These are phyloP conservation scores for Paraphaeosphaeria minitans DNA, from an alignment of 2,329 filamentous ascomycete species.

Conservation along the genomic window DNA sequence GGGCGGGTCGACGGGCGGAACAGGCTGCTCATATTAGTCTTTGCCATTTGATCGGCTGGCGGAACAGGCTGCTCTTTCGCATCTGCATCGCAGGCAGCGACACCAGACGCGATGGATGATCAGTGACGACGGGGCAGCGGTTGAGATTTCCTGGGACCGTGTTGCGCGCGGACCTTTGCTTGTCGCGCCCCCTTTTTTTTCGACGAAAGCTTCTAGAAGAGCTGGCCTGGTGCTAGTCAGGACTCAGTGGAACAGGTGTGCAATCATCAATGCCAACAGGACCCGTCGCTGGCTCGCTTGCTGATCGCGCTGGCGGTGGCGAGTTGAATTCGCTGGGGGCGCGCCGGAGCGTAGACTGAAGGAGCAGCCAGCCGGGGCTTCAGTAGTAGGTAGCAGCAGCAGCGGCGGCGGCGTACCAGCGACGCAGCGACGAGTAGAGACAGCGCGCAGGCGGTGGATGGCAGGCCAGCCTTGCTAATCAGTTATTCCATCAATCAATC, in stretches of 20 bases:
- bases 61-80: too few relatives aligned
- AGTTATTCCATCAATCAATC: too few relatives aligned
- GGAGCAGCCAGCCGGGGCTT: background rate
- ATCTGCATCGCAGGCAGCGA: conserved; percentile 8
- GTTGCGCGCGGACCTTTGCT: conserved; percentile 22
- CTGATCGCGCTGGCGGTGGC: conserved; percentile 2
- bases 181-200: conserved; percentile 40
- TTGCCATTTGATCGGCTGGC: background rate
- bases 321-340: background rate
- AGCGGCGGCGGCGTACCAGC: background rate
- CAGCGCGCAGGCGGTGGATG: background rate
- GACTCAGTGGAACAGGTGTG: conserved; percentile 17
- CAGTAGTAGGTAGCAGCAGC: too few relatives aligned
- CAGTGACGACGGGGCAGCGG: conserved; percentile 26
- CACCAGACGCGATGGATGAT: conserved; percentile 11
- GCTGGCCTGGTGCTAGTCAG: conserved; percentile 35
- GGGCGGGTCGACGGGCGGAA: background rate
- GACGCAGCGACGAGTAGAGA: background rate
- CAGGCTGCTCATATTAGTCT: background rate
- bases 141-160: conserved; percentile 28
- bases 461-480: background rate
- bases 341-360: background rate
- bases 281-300: background rate
- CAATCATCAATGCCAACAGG: too few relatives aligned
- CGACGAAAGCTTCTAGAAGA: conserved; percentile 47